Evolutionary conservation across 352 stramenopile species (phyloP).

Genomic region (Pythium vanterpoolii): DNA sequence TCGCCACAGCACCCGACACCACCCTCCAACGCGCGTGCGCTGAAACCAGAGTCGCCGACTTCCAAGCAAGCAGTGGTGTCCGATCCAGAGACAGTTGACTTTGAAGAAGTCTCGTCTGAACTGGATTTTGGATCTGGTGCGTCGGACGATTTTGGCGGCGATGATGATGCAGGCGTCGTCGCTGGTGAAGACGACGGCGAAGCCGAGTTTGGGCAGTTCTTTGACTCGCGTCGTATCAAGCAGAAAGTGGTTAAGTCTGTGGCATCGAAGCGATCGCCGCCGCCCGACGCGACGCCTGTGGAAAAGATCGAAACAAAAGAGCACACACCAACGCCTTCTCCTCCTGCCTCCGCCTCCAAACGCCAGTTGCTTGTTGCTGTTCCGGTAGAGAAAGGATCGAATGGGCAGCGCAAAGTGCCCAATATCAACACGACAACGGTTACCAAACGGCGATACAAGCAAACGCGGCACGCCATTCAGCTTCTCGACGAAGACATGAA

Average conservation of each 20-base stretch:
- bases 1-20: conserved; percentile 11
- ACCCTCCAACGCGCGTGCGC: neutral
- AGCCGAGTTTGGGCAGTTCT: conserved; percentile 19
- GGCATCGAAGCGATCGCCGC: neutral
- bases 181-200: conserved; percentile 11
- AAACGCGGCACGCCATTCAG: conserved; percentile 13
- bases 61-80: neutral
- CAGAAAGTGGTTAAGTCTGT: neutral
- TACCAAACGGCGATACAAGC: conserved; percentile 19
- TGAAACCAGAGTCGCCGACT: neutral
- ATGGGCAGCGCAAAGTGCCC: conserved; percentile 18
- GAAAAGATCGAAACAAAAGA: neutral
- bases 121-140: conserved; percentile 23
- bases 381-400: conserved; percentile 10
- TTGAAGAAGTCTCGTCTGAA: conserved; percentile 21
- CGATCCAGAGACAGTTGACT: conserved; percentile 10
- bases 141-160: conserved; percentile 14
- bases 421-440: conserved; percentile 23
- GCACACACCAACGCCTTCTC: neutral
- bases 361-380: neutral
- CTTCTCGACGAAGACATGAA: conserved; percentile 17
- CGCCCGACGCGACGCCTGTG: neutral
- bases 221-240: conserved; percentile 5
- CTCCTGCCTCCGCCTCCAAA: neutral
- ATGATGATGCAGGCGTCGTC: neutral